Base-by-base conservation (phyloP, 2,329 filamentous ascomycete genomes). In the Juglanconis oblonga region DNA sequence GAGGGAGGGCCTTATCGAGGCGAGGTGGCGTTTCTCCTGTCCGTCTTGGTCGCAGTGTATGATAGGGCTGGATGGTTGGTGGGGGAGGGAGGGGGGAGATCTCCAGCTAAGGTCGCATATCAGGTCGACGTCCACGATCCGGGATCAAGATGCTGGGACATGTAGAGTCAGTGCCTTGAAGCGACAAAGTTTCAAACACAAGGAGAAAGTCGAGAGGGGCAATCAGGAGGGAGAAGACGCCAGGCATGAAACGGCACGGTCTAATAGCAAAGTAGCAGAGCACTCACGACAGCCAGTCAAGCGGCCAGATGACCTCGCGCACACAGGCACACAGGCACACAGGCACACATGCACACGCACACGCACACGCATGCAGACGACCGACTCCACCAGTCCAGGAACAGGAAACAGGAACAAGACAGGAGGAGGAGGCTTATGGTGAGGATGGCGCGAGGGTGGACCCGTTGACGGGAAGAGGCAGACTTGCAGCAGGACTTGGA, bases 101-200 rank as follows among this genome's bases (percentile, higher is more conserved):
- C 29, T 54, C 54, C 45, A 44, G 51, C 52, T 59, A 58, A 64
- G 62, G 62, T 35, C 62, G 62, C 62, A 64, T 59, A 62, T 52
- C 56, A 62, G 62, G 62, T 50, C 62, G 52, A 44, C 59, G 55
- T 51, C 52, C 54, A 51, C 53, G 55, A 40, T 57, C 53, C 48
- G 54, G 57, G 55, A 52, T 60, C 53, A 48, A 35, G 38, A 53
- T 59, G 47, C 61, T 57, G 45, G 57, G 24, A 6, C 44, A 47
- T 47, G 50, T 52, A 54, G 31, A 59, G 40, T 55, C 53, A 48
- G 44, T 49, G 42, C 53, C 42, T 48, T 45, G 53, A 14, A 52
- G 36, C 35, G 52, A 44, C 42, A 53, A 36, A 62, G 52, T 59
- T 59, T 50, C 60, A 59, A 55, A 59, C 48, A 49, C 40, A 35